These are phyloP conservation scores for Eucalyptus curtisii DNA, from an alignment of 345 rosid genomes.

Conservation along the genomic window DNA sequence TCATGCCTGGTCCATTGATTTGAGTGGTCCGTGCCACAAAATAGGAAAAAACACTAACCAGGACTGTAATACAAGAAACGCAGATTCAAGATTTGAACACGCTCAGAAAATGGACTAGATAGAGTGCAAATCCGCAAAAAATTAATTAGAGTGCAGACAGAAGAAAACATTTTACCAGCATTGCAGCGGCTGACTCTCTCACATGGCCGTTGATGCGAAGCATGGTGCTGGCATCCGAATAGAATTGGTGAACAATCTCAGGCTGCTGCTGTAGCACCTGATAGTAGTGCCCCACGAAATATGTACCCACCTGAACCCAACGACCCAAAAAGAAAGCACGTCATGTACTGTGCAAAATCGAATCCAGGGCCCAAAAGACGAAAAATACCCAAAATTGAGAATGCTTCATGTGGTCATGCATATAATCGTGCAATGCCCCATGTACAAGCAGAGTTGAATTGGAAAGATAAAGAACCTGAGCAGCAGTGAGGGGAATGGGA, in stretches of 20 bases:
- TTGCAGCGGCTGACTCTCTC: constrained; percentile 54
- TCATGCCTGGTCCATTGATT: background rate
- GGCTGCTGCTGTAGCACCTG: constrained; percentile 81
- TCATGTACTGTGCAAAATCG: background rate
- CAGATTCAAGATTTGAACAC: background rate
- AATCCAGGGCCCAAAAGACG: background rate
- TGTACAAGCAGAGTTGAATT: background rate
- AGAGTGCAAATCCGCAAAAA: background rate
- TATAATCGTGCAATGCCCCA: background rate
- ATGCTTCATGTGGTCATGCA: background rate
- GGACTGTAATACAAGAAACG: background rate
- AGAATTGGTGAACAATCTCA: constrained; percentile 81
- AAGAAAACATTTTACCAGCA: constrained; percentile 36
- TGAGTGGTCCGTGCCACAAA: background rate
- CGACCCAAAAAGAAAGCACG: background rate
- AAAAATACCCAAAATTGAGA: background rate
- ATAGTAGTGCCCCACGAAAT: constrained; percentile 94
- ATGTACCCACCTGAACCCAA: constrained; percentile 64
- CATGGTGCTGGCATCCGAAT: constrained; percentile 59
- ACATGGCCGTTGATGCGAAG: constrained; percentile 71
- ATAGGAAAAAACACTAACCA: background rate
- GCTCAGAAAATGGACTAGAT: background rate
- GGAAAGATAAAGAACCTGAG: constrained; percentile 6
- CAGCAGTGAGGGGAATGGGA: constrained; percentile 25
- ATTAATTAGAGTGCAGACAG: background rate